A percentile compares a stretch with the other conserved stretches of the same genome.
These are phyloP conservation scores for Colletotrichum tabaci DNA, from an alignment of 2,329 filamentous ascomycete species.

Conservation along the genomic window DNA sequence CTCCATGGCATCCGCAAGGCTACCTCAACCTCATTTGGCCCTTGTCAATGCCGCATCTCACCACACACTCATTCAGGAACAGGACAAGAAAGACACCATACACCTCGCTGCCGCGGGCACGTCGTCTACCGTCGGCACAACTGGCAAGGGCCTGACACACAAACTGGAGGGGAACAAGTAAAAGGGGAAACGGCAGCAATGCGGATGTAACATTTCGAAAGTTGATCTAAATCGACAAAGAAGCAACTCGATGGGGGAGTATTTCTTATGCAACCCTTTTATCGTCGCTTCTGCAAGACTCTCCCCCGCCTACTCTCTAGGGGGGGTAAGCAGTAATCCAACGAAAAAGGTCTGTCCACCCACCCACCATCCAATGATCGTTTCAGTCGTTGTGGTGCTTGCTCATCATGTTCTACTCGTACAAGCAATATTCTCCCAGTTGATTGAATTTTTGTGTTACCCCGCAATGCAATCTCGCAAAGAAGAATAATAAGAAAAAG, in stretches of 20 bases:
- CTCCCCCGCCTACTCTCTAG: neutral
- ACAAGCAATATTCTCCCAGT: slow-evolving; percentile 27
- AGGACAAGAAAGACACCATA: no score
- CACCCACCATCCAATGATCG: slow-evolving; percentile 7
- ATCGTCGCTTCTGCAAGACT: slow-evolving; percentile 19
- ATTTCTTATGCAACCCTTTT: slow-evolving; percentile 26
- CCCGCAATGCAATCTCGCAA: slow-evolving; percentile 37
- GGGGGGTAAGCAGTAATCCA: neutral
- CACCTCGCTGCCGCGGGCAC: neutral
- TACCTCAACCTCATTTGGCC: slow-evolving; percentile 1
- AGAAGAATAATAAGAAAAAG: neutral
- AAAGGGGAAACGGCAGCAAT: slow-evolving; percentile 7
- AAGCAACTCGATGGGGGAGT: neutral
- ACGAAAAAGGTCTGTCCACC: neutral
- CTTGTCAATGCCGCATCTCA: neutral
- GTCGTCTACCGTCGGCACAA: slow-evolving; percentile 11
- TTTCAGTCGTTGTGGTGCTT: slow-evolving; percentile 15
- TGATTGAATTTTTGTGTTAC: slow-evolving; percentile 28
- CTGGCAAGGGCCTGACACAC: neutral
- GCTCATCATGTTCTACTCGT: slow-evolving; percentile 28
- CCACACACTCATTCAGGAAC: neutral
- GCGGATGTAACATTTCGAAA: slow-evolving; percentile 25
- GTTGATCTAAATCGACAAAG: slow-evolving; percentile 1
- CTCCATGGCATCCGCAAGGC: slow-evolving; percentile 27
- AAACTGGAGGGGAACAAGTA: neutral